These are phyloP conservation scores for Pleurotus cornucopiae DNA, from an alignment of 768 basidiomycete species.

Conservation along the genomic window DNA sequence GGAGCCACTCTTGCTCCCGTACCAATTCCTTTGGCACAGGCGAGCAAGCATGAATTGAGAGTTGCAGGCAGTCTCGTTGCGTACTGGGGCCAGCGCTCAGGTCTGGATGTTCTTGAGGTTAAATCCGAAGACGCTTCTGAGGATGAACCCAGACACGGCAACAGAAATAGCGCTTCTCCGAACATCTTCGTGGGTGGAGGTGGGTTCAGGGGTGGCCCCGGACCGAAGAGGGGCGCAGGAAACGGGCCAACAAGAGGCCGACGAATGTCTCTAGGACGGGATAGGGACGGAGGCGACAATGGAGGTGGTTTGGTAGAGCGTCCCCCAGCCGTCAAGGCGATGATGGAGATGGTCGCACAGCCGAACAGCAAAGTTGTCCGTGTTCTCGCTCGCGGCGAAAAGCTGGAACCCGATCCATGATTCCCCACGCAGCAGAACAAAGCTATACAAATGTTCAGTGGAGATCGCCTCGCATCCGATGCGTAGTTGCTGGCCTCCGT, in stretches of 20 bases:
- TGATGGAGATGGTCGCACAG: constrained; percentile 76
- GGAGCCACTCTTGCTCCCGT: constrained; percentile 44
- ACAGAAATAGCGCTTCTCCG: neutral
- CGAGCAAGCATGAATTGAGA: constrained; percentile 60
- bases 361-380: constrained; percentile 67
- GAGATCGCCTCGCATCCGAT: neutral
- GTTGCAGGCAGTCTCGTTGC: constrained; percentile 59
- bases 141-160: neutral
- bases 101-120: constrained; percentile 53
- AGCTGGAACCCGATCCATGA: constrained; percentile 54
- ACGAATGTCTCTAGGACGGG: constrained; percentile 22
- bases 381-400: constrained; percentile 81
- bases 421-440: neutral
- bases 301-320: constrained; percentile 60
- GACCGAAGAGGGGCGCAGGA: neutral
- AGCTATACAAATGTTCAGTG: neutral
- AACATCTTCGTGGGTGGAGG: neutral
- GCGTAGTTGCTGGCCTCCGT: neutral
- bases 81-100: constrained; percentile 65
- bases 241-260: constrained; percentile 20
- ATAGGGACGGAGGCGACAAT: constrained; percentile 11
- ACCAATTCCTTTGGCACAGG: constrained; percentile 60
- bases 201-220: neutral
- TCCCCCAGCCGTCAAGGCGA: constrained; percentile 71
- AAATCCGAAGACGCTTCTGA: constrained; percentile 20